Evolutionary conservation across 495 filamentous ascomycete genomes (phyloP), one percentile per base, ranked within the genome.

Genomic region (Pseudomonodictys pantanalensis): DNA sequence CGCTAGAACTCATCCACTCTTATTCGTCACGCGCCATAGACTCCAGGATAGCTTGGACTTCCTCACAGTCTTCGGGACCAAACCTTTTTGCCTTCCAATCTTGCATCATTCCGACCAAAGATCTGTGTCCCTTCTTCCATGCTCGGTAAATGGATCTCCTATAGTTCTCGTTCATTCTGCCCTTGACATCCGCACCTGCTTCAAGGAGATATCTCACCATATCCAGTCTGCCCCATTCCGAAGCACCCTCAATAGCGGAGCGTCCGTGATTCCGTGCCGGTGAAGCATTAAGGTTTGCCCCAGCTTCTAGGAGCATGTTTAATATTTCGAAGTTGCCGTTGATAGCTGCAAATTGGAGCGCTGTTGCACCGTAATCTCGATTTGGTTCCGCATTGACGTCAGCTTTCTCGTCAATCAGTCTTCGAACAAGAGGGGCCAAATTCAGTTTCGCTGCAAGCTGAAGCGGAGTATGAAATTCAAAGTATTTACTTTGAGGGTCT

Each of bases 271-370:
- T 22, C 8, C 3, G 9, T 4, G n/a, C 49, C 11, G 11, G 29
- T 10, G 11, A 11, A n/a, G 24, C 49, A 29, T 52, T 52, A 6
- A 52, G 11, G 29, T 52, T 24, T 35, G 49, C 49, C 17, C 49
- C 49, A 35, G 28, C 33, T 20, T 39, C 5, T 9, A 52, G 29
- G 11, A 52, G 29, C 29, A 38, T n/a, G 6, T 52, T 25, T 22
- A 39, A n/a, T 38, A 52, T 38, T 24, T 52, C 33, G 33, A 52
- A 25, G 24, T 52, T 41, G 11, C 49, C 49, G 20, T 41, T 38
- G 15, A 52, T 52, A 3, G 49, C 49, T 52, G 49, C 49, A 22
- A 38, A 41, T 24, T 52, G 49, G n/a, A 52, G 28, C 22, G 49
- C 49, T 15, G 49, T 52, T 15, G 33, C 49, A 22, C 49, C 49